These are phyloP conservation scores for Fusarium chaquense DNA, from an alignment of 2,329 filamentous ascomycete species.

Conservation along the genomic window DNA sequence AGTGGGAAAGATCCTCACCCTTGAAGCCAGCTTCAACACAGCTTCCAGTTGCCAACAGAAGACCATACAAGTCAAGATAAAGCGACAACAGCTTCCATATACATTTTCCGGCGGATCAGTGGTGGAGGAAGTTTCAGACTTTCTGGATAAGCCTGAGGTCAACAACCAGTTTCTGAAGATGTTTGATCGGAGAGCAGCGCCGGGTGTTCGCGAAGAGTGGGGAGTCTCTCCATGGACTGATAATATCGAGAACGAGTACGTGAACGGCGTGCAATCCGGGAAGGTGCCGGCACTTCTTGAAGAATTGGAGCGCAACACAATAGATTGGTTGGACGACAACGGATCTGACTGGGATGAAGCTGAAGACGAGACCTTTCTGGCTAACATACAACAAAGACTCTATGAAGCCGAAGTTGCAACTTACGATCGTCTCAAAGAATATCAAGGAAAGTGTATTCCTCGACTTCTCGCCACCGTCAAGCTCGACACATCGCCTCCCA, in stretches of 20 bases:
- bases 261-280: not conserved
- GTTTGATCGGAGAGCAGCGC: slow-evolving; percentile 40
- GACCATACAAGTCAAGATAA: not conserved
- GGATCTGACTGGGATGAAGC: slow-evolving; percentile 34
- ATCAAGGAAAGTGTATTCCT: slow-evolving; percentile 41
- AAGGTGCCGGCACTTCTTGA: not conserved
- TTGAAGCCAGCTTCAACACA: not conserved
- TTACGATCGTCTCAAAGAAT: slow-evolving; percentile 28
- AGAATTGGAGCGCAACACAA: not conserved
- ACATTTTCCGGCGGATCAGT: not conserved
- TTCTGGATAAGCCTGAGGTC: too few relatives aligned
- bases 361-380: slow-evolving; percentile 38
- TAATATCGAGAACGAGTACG: not conserved
- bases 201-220: slow-evolving; percentile 27
- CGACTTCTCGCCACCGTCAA: slow-evolving; percentile 14
- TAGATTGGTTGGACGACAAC: not conserved
- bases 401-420: slow-evolving; percentile 32
- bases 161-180: slow-evolving; percentile 41
- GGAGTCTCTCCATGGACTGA: slow-evolving; percentile 22
- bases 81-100: not conserved
- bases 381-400: not conserved
- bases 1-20: not conserved
- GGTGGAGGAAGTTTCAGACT: fast-evolving
- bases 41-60: not conserved
- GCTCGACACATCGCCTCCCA: not conserved